These are phyloP conservation scores for Babesia ovata DNA, from an alignment of 169 alveolate genomes.

Conservation along the genomic window DNA sequence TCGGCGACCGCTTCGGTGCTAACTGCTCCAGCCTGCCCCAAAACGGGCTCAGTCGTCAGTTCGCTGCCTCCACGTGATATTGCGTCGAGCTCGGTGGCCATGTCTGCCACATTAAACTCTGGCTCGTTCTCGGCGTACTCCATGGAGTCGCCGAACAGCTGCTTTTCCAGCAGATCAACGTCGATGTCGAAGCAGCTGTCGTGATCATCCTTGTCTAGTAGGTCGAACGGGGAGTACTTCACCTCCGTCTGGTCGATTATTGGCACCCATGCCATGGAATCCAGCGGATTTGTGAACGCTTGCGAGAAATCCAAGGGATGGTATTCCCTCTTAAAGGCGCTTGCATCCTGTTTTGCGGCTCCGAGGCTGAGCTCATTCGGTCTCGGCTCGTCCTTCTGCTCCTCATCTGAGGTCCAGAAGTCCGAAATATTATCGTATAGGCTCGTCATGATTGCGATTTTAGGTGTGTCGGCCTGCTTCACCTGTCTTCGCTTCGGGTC, in stretches of 20 bases:
- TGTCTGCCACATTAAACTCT: slow-evolving; percentile 13
- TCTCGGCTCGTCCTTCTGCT: slow-evolving; percentile 52
- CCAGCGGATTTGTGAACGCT: slow-evolving; percentile 49
- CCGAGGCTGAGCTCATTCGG: neutral
- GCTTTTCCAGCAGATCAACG: slow-evolving; percentile 27
- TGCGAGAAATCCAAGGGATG: slow-evolving; percentile 38
- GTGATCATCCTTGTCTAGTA: slow-evolving; percentile 45
- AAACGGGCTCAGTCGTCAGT: neutral
- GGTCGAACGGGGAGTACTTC: slow-evolving; percentile 36
- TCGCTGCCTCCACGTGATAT: neutral
- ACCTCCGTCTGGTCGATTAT: neutral
- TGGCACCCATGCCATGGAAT: slow-evolving; percentile 59
- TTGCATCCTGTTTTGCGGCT: neutral
- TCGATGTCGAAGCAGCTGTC: slow-evolving; percentile 25
- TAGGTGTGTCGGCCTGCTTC: neutral
- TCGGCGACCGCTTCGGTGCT: neutral
- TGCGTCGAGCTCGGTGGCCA: slow-evolving; percentile 11
- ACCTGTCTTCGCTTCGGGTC: too few relatives aligned
- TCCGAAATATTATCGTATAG: slow-evolving; percentile 73
- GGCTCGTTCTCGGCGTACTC: slow-evolving; percentile 34
- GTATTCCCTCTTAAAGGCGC: neutral
- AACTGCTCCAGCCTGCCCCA: neutral
- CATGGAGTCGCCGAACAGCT: slow-evolving; percentile 31
- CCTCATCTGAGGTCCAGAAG: slow-evolving; percentile 83
- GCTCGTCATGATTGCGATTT: slow-evolving; percentile 60